These are phyloP conservation scores for Orychophragmus violaceus DNA, from an alignment of 345 rosid genomes.

Conservation along the genomic window DNA sequence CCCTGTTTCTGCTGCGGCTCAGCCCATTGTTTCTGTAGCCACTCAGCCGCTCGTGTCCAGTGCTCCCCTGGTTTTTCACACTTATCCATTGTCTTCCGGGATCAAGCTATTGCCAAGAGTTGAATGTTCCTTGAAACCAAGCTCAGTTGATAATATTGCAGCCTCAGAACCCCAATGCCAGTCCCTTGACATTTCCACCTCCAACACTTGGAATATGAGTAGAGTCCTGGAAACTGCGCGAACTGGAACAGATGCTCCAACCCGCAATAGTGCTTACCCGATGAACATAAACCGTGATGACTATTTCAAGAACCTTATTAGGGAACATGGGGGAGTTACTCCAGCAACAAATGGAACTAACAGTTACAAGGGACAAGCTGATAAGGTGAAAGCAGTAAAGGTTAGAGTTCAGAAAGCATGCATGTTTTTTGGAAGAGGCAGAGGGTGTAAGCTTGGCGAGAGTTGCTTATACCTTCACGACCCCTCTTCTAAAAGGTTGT, in stretches of 20 bases:
- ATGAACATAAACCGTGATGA: not conserved
- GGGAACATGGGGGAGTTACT: constrained; percentile 46
- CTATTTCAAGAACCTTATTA: constrained; percentile 53
- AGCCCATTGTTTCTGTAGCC: not conserved
- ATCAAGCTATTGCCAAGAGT: not conserved
- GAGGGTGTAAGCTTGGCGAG: constrained; percentile 50
- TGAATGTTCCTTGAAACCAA: not conserved
- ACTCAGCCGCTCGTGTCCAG: not conserved
- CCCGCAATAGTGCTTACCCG: not conserved
- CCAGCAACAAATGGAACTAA: constrained; percentile 5
- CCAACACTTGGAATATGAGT: constrained; percentile 1
- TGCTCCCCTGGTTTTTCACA: not conserved
- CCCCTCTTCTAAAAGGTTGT: constrained; percentile 21
- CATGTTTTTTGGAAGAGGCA: constrained; percentile 31
- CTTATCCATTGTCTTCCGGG: not conserved
- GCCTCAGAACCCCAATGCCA: constrained; percentile 1
- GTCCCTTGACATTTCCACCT: not conserved
- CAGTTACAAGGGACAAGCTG: constrained; percentile 4
- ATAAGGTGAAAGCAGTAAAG: not conserved
- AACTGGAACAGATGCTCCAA: not conserved
- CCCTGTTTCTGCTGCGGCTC: constrained; percentile 4
- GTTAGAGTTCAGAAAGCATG: constrained; percentile 37
- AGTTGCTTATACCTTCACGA: constrained; percentile 48
- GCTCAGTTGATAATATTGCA: not conserved
- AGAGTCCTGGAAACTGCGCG: not conserved